Conservation (phyloP, 768 basidiomycete species). For the Pleurotus pulmonarius region DNA sequence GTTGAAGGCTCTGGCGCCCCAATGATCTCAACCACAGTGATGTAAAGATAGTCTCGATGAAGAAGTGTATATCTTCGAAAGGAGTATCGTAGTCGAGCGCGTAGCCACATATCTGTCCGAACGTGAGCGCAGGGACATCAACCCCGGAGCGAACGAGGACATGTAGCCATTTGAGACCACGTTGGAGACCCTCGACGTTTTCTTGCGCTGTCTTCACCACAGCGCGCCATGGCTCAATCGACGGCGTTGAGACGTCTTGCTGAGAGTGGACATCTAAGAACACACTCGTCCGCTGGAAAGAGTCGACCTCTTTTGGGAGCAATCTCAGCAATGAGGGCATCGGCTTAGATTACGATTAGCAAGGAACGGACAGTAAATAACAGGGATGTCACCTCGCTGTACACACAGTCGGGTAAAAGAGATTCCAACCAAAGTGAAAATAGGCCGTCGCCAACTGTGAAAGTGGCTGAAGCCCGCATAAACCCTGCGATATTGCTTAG, state of each 20-base stretch:
- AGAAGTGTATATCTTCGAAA: constrained; percentile 41
- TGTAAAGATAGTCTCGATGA: constrained; percentile 50
- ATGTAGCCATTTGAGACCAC: constrained; percentile 55
- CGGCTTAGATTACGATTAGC: constrained; percentile 29
- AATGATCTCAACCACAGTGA: constrained; percentile 61
- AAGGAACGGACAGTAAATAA: not conserved
- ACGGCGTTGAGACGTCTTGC: constrained; percentile 9
- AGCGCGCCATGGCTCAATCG: constrained; percentile 53
- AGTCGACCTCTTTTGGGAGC: constrained; percentile 51
- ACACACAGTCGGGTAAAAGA: constrained; percentile 27
- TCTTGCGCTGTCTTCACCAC: constrained; percentile 40
- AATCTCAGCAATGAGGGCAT: constrained; percentile 52
- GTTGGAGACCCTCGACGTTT: constrained; percentile 38
- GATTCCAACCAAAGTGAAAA: constrained; percentile 58
- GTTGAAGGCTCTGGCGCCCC: constrained; percentile 57
- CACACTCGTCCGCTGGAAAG: constrained; percentile 33
- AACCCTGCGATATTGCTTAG: constrained; percentile 54
- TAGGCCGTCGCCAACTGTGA: constrained; percentile 54
- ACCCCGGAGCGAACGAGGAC: constrained; percentile 63
- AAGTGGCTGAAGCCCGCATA: constrained; percentile 47
- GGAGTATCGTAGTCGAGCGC: constrained; percentile 32
- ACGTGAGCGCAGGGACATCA: constrained; percentile 51
- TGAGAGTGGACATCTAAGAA: constrained; percentile 8
- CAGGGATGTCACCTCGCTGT: constrained; percentile 31
- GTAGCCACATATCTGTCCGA: constrained; percentile 42